Evolutionary conservation across 1,284 basidiomycete species (phyloP).

Genomic region (Pulveroboletus sp.): DNA sequence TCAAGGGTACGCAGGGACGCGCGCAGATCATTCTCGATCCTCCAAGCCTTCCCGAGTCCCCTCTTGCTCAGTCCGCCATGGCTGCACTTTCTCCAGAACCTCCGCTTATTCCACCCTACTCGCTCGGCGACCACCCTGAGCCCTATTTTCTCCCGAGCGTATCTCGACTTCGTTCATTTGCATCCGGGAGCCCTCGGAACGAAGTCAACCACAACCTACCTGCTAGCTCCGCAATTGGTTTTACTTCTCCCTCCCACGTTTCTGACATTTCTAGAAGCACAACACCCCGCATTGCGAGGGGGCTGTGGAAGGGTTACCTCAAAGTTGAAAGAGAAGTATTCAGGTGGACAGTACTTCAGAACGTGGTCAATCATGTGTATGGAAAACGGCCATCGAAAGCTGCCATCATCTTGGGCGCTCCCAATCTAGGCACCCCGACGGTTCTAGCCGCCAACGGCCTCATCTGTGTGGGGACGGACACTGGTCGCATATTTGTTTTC

Average conservation of each 20-base stretch:
- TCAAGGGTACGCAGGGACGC: conserved; percentile 31
- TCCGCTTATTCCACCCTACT: conserved; percentile 35
- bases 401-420: conserved; percentile 59
- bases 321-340: conserved; percentile 61
- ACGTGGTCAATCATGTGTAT: conserved; percentile 57
- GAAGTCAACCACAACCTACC: conserved; percentile 49
- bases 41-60: conserved; percentile 46
- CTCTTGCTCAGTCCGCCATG: conserved; percentile 38
- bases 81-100: conserved; percentile 40
- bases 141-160: conserved; percentile 76
- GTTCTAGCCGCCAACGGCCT: conserved; percentile 86
- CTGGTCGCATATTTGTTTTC: conserved; percentile 81
- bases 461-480: conserved; percentile 86
- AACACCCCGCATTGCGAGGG: conserved; percentile 44
- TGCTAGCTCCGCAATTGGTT: conserved; percentile 45
- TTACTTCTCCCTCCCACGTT: conserved; percentile 65
- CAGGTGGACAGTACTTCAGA: conserved; percentile 75
- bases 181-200: conserved; percentile 55
- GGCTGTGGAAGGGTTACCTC: conserved; percentile 27
- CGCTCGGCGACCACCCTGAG: conserved; percentile 41
- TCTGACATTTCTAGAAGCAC: conserved; percentile 71
- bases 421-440: conserved; percentile 66
- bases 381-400: conserved; percentile 55
- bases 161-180: conserved; percentile 78
- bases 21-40: conserved; percentile 44